These are phyloP conservation scores for Tagetes patula DNA, from an alignment of 129 eudicot genomes.

Conservation along the genomic window DNA sequence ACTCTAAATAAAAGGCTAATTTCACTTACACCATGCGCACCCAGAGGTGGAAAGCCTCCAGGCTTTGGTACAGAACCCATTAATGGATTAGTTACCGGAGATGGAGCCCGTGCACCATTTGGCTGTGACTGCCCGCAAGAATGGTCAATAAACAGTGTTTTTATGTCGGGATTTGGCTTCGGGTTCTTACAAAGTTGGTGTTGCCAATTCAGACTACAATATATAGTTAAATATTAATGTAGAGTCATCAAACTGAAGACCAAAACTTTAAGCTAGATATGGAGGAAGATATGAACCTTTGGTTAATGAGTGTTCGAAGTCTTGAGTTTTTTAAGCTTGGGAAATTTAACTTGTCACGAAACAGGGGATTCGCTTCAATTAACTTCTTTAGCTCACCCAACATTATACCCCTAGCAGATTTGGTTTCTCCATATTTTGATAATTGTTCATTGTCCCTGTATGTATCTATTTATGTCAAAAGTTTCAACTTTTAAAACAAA, in stretches of 20 bases:
- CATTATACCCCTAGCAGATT: constrained; percentile 70
- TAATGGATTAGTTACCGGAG: constrained; percentile 72
- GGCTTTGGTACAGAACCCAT: constrained; percentile 61
- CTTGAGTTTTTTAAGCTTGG: constrained; percentile 65
- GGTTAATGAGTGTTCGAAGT: constrained; percentile 66
- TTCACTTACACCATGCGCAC: constrained; percentile 78
- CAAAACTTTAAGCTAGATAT: not conserved
- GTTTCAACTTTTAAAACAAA: constrained; percentile 15
- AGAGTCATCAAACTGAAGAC: constrained; percentile 7
- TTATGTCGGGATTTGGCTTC: constrained; percentile 81
- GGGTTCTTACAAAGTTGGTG: constrained; percentile 88
- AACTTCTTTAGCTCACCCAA: constrained; percentile 65
- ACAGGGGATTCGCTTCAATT: constrained; percentile 75
- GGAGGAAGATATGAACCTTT: constrained; percentile 46
- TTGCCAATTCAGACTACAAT: constrained; percentile 86
- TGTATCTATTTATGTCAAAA: constrained; percentile 10
- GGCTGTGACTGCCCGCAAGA: constrained; percentile 82
- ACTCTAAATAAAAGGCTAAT: not conserved
- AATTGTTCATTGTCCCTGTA: constrained; percentile 72
- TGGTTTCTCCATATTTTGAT: constrained; percentile 70
- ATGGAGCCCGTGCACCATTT: constrained; percentile 72
- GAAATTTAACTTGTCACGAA: constrained; percentile 68
- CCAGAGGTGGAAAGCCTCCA: constrained; percentile 67
- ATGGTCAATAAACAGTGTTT: constrained; percentile 82
- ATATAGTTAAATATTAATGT: constrained; percentile 8